phyloP scores from a whole-genome alignment of 2,329 filamentous ascomycete genomes.

The Alternaria sp. region DNA sequence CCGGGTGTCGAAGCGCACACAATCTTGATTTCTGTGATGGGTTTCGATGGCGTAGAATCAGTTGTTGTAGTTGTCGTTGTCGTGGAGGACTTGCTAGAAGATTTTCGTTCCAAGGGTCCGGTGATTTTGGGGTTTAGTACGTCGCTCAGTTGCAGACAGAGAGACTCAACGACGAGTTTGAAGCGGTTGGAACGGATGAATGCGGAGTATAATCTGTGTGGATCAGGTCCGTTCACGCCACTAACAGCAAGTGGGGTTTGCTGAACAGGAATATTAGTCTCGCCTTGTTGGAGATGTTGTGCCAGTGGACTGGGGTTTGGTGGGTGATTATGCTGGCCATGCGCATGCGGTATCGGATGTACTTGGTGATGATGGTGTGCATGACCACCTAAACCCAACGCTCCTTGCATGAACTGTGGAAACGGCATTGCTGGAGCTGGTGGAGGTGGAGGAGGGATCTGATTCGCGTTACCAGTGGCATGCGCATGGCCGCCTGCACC shows the following conservation, averaged over 20 bases:
- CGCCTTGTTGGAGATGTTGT: constrained; percentile 18
- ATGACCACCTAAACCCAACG: constrained; percentile 5
- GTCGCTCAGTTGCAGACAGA: constrained; percentile 46
- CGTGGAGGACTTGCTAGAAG: not conserved
- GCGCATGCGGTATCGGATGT: constrained; percentile 14
- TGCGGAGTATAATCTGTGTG: constrained; percentile 32
- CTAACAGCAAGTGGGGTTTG: not conserved
- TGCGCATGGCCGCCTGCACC: constrained; percentile 10
- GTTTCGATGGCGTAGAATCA: not conserved
- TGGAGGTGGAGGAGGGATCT: constrained; percentile 24
- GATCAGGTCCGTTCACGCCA: not conserved
- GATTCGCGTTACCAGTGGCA: constrained; percentile 5
- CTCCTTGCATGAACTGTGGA: constrained; percentile 31
- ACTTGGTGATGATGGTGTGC: constrained; percentile 8
- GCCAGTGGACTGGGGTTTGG: constrained; percentile 24
- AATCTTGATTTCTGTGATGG: constrained; percentile 41
- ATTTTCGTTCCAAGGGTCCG: not conserved
- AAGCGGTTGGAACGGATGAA: constrained; percentile 50
- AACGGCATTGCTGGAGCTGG: constrained; percentile 33
- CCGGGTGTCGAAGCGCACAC: constrained; percentile 47
- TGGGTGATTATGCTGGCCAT: constrained; percentile 19
- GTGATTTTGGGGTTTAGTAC: constrained; percentile 13
- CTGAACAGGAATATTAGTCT: not conserved
- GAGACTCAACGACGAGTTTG: constrained; percentile 45
- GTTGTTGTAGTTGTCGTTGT: not conserved